Conservation (phyloP, 495 filamentous ascomycete genomes). For the Cudoniella acicularis region DNA sequence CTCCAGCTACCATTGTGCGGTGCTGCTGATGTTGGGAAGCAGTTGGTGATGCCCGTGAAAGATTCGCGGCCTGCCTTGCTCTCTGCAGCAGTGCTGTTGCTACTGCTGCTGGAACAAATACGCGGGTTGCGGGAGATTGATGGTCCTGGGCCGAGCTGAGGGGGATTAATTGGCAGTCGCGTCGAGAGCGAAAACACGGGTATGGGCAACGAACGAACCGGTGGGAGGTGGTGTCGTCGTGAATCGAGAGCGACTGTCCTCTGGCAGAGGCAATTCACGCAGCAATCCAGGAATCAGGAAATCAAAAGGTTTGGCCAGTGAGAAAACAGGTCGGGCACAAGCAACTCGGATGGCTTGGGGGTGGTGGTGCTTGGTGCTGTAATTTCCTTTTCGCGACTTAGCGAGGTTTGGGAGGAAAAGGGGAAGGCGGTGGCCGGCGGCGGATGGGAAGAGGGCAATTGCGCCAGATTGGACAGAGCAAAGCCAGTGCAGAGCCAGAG, state of each 20-base stretch:
- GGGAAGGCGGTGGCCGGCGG: conserved; percentile 8
- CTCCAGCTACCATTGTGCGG: conserved; percentile 25
- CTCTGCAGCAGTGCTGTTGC: no score
- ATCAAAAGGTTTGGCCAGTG: no score
- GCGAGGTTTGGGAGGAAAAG: conserved; percentile 20
- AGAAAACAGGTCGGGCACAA: no score
- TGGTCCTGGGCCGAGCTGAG: not conserved
- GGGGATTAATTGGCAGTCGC: not conserved
- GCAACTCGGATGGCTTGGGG: no score
- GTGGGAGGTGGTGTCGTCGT: not conserved
- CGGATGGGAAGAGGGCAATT: not conserved
- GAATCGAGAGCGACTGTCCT: not conserved
- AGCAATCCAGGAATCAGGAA: not conserved
- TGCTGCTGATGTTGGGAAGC: conserved; percentile 11
- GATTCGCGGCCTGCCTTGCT: not conserved
- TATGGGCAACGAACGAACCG: no score
- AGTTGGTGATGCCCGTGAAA: not conserved
- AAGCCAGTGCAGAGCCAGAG: no score
- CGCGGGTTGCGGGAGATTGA: not conserved
- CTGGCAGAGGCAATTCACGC: not conserved
- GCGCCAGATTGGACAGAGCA: not conserved
- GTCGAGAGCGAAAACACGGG: not conserved
- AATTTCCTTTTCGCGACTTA: conserved; percentile 21
- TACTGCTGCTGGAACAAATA: not conserved
- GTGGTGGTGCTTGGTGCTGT: conserved; percentile 2